These are phyloP conservation scores for Macroventuria anomochaeta DNA, from an alignment of 2,329 filamentous ascomycete species.

Conservation along the genomic window DNA sequence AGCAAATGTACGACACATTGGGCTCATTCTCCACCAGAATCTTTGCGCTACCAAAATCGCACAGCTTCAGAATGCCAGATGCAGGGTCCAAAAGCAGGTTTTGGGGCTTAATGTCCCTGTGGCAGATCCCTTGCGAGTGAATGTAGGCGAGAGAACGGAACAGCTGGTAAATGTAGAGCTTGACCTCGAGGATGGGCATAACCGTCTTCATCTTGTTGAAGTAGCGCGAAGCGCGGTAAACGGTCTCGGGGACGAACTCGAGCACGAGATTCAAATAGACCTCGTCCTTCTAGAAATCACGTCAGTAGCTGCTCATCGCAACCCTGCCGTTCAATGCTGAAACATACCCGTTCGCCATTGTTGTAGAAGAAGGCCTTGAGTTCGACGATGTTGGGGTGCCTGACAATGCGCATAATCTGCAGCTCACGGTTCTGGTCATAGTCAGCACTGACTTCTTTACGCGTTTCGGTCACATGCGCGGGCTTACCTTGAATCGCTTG, in stretches of 20 bases:
- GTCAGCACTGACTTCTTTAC: constrained; percentile 35
- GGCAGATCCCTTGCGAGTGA: constrained; percentile 98
- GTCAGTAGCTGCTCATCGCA: constrained; percentile 40
- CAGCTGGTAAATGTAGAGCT: constrained; percentile 99
- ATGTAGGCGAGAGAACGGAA: constrained; percentile 99
- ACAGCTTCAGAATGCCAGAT: constrained; percentile 92
- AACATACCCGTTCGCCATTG: constrained; percentile 90
- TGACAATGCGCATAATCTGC: constrained; percentile 99
- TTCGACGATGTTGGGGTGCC: constrained; percentile 98
- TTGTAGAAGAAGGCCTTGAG: constrained; percentile 99
- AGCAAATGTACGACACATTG: constrained; percentile 99
- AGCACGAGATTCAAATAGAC: constrained; percentile 98
- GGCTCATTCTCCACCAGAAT: constrained; percentile 98
- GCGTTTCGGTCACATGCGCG: constrained; percentile 23
- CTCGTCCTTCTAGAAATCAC: constrained; percentile 73
- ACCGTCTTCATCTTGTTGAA: constrained; percentile 99
- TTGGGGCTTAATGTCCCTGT: constrained; percentile 98
- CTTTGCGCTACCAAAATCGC: constrained; percentile 98
- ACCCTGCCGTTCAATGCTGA: constrained; percentile 15
- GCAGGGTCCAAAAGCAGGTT: constrained; percentile 92
- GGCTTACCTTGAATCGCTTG: constrained; percentile 95
- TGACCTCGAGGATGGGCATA: constrained; percentile 98
- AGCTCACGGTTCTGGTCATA: constrained; percentile 86
- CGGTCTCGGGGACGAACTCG: constrained; percentile 97
- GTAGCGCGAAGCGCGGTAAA: constrained; percentile 96